phyloP scores from a whole-genome alignment of 2,329 filamentous ascomycete genomes.

The Cadophora sp. region DNA sequence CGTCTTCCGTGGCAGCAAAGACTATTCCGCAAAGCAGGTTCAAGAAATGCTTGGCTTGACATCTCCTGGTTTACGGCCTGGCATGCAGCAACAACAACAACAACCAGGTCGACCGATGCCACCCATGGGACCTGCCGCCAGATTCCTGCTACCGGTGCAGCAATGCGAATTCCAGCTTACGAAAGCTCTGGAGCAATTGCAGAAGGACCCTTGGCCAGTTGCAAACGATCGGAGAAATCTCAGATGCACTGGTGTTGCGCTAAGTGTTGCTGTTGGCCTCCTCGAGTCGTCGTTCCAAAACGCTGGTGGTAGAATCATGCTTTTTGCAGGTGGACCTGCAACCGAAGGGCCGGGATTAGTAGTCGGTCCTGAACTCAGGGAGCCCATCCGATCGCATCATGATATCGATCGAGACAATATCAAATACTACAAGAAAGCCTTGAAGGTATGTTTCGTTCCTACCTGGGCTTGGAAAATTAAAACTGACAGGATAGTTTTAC shows the following conservation, averaged over 20 bases:
- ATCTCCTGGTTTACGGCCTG: constrained; percentile 75
- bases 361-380: constrained; percentile 91
- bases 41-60: constrained; percentile 96
- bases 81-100: constrained; percentile 70
- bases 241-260: constrained; percentile 93
- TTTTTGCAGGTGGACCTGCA: constrained; percentile 92
- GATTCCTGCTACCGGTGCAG: constrained; percentile 92
- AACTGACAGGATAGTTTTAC: constrained; percentile 72
- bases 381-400: constrained; percentile 97
- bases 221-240: constrained; percentile 90
- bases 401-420: constrained; percentile 99
- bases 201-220: constrained; percentile 97
- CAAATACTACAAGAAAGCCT: constrained; percentile 99
- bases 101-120: constrained; percentile 77
- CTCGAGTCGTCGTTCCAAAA: constrained; percentile 97
- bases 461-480: background rate
- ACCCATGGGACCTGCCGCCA: constrained; percentile 80
- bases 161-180: constrained; percentile 98
- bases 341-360: constrained; percentile 98
- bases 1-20: constrained; percentile 97
- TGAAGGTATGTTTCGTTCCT: constrained; percentile 73
- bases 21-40: constrained; percentile 98
- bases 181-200: constrained; percentile 91
- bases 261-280: constrained; percentile 91
- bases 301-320: constrained; percentile 92